phyloP scores from a whole-genome alignment of 139 green algal genomes.

The Tetradesmus obliquus region DNA sequence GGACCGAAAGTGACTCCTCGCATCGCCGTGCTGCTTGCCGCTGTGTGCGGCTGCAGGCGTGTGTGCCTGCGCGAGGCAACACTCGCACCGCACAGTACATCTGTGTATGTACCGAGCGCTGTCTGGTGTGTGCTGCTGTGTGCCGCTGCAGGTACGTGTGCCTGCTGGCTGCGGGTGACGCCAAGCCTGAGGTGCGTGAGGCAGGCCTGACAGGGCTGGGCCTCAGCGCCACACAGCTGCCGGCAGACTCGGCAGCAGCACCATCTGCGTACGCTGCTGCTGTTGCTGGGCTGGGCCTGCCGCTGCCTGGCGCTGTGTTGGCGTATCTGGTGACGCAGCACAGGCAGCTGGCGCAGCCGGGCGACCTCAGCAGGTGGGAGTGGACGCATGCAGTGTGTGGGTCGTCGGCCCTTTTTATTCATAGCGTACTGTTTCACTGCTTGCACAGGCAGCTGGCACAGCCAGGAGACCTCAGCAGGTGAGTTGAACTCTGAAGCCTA shows the following conservation, averaged over 20 bases:
- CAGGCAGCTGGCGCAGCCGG: neutral
- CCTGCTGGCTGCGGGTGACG: slow-evolving; percentile 71
- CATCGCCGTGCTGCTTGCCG: too few species aligned
- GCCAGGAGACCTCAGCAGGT: neutral
- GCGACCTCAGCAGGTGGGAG: slow-evolving; percentile 16
- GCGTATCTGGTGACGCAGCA: neutral
- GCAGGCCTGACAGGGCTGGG: slow-evolving; percentile 54
- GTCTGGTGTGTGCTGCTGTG: neutral
- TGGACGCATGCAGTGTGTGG: too few species aligned
- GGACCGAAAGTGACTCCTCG: too few species aligned
- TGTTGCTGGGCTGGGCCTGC: slow-evolving; percentile 19
- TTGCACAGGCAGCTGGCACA: too few species aligned
- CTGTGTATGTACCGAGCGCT: neutral
- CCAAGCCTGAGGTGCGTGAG: slow-evolving; percentile 68
- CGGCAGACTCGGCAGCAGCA: neutral
- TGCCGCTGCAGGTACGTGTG: slow-evolving; percentile 52
- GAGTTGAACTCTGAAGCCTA: neutral
- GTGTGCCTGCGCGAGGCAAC: neutral
- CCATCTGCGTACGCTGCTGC: slow-evolving; percentile 1
- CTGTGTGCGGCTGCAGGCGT: neutral
- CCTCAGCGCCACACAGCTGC: neutral
- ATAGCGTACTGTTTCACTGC: too few species aligned
- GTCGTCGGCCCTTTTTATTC: too few species aligned
- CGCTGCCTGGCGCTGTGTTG: neutral
- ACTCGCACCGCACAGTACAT: neutral